Evolutionary conservation across 805 yeast species (phyloP).

Genomic region (Starmerella apicola): DNA sequence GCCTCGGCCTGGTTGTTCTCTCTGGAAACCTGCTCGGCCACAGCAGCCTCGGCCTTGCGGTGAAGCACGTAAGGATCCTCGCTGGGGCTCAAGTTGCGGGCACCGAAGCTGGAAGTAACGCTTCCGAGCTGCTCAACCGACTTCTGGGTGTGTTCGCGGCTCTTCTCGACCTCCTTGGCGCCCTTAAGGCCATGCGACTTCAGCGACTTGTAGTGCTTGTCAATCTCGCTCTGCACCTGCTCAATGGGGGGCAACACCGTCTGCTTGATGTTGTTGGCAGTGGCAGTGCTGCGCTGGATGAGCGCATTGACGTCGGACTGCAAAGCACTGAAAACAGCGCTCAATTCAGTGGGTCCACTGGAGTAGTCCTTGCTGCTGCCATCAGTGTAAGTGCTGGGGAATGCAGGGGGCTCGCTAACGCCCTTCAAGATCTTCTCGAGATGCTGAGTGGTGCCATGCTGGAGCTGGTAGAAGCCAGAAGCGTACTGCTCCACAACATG

Average conservation of each 20-base stretch:
- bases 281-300: slow-evolving; percentile 29
- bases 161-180: slow-evolving; percentile 30
- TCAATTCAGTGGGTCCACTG: slow-evolving; percentile 20
- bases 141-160: slow-evolving; percentile 28
- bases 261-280: slow-evolving; percentile 30
- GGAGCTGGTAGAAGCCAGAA: slow-evolving; percentile 23
- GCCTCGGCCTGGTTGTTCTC: slow-evolving; percentile 39
- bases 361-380: not conserved
- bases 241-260: slow-evolving; percentile 35
- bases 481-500: slow-evolving; percentile 24
- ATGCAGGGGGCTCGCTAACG: slow-evolving; percentile 28
- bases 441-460: slow-evolving; percentile 23
- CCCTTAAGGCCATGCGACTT: slow-evolving; percentile 27
- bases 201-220: slow-evolving; percentile 34
- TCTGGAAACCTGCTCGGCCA: slow-evolving; percentile 33
- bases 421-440: slow-evolving; percentile 29
- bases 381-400: slow-evolving; percentile 16
- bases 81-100: slow-evolving; percentile 28
- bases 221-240: slow-evolving; percentile 31
- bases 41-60: slow-evolving; percentile 29
- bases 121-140: slow-evolving; percentile 30
- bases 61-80: slow-evolving; percentile 38
- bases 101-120: slow-evolving; percentile 26
- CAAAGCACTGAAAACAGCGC: slow-evolving; percentile 27
- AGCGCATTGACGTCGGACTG: slow-evolving; percentile 27